Percentiles rank a stretch among this genome's conserved stretches.
phyloP scores from a whole-genome alignment of 106 monocot genomes.

The Acorus gramineus region DNA sequence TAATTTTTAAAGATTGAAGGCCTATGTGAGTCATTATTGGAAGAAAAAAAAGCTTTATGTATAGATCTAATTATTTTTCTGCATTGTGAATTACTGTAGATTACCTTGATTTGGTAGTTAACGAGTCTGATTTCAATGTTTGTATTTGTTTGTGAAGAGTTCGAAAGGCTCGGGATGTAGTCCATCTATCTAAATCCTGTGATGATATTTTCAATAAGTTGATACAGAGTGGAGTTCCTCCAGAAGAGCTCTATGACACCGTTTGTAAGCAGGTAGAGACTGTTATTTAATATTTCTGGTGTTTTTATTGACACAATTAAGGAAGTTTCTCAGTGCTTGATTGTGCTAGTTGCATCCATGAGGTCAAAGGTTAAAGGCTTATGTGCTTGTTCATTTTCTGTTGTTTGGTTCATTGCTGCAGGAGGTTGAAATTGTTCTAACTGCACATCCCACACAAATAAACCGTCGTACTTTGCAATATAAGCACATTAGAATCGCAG shows the following conservation, averaged over 20 bases:
- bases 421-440: slow-evolving; percentile 92
- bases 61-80: too few relatives aligned
- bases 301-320: neutral
- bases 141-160: slow-evolving; percentile 34
- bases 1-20: too few relatives aligned
- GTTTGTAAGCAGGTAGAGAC: slow-evolving; percentile 67
- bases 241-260: slow-evolving; percentile 65
- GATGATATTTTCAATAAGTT: slow-evolving; percentile 75
- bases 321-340: neutral
- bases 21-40: too few relatives aligned
- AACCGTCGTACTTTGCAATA: slow-evolving; percentile 92
- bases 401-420: slow-evolving; percentile 9
- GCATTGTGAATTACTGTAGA: too few relatives aligned
- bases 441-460: slow-evolving; percentile 97
- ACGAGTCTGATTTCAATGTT: neutral
- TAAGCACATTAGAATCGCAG: slow-evolving; percentile 86
- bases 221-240: slow-evolving; percentile 64
- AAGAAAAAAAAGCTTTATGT: too few relatives aligned
- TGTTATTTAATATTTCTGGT: neutral
- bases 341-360: neutral
- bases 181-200: slow-evolving; percentile 68
- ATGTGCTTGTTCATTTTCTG: neutral
- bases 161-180: slow-evolving; percentile 44
- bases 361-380: neutral
- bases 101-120: too few relatives aligned